A percentile compares a stretch with the other conserved stretches of the same genome.
These are phyloP conservation scores for Tilletia caries DNA, from an alignment of 1,284 basidiomycete genomes.

Conservation along the genomic window DNA sequence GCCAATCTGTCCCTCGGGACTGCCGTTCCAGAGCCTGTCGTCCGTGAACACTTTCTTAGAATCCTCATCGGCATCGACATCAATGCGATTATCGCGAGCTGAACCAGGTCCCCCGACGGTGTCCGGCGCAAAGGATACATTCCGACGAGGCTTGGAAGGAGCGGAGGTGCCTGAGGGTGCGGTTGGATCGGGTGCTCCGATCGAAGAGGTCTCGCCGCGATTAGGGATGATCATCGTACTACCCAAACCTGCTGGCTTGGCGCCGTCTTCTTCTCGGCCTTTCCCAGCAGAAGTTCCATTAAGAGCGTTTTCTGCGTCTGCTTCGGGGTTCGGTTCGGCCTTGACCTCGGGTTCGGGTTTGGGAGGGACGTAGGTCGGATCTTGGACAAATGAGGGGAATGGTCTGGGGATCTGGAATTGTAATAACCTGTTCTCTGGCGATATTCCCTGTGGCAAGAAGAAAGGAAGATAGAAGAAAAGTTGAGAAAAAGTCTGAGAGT, in stretches of 20 bases:
- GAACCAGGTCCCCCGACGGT: not conserved
- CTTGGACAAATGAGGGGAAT: not conserved
- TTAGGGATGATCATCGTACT: not conserved
- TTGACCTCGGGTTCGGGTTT: slow-evolving; percentile 9
- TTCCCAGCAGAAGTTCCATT: too few relatives aligned
- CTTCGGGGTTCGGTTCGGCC: not conserved
- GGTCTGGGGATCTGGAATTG: slow-evolving; percentile 8
- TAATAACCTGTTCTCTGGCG: not conserved
- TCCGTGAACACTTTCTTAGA: not conserved
- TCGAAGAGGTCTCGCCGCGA: not conserved
- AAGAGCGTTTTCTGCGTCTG: not conserved
- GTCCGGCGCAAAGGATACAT: slow-evolving; percentile 4
- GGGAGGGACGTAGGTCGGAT: slow-evolving; percentile 3
- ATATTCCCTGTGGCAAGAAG: not conserved
- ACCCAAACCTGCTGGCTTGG: too few relatives aligned
- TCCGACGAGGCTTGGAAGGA: not conserved
- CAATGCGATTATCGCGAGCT: not conserved
- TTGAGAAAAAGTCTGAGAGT: not conserved
- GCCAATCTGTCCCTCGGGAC: slow-evolving; percentile 42
- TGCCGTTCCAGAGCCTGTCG: slow-evolving; percentile 5
- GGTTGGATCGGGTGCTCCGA: too few relatives aligned
- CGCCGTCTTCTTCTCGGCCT: too few relatives aligned
- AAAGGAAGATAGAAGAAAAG: not conserved
- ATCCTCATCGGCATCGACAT: slow-evolving; percentile 1
- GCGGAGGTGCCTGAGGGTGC: too few relatives aligned